Evolutionary conservation across 176 grass and related monocot genomes (phyloP), one percentile per base, ranked within the genome.

Genomic region (Poa annua): DNA sequence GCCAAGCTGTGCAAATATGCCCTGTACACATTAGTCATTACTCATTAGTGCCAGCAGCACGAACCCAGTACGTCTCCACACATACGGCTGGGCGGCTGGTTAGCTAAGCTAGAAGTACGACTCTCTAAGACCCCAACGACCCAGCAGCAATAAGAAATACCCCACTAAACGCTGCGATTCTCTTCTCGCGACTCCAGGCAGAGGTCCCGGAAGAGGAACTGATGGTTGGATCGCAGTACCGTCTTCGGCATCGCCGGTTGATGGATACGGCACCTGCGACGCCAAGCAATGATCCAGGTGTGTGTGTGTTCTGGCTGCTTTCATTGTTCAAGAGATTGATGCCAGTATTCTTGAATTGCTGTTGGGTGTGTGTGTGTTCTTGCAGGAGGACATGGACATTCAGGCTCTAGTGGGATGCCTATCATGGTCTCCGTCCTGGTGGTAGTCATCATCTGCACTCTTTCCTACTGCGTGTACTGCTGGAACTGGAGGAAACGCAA

Each of bases 401-500:
- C 90, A 6, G 41, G 76, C 52, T 81, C 84, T n/a, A 67, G 61
- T 13, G 85, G 86, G 32, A 94, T 91, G 92, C 7, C 69, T 1
- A 97, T 92, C 38, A 92, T 97, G 90, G 84, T 94, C 19, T 88
- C 92, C 32, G 83, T 97, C 33, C 89, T 97, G 20, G 92, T 74
- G 64, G 86, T 92, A 6, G 90, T 97, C 79, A 88, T 94, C 48
- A 6, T 85, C 63, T 85, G 92, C 90, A 88, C 81, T 6, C 63
- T 81, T 17, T 29, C 83, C 71, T 97, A 97, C 85, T 97, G 92
- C 65, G 44, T 94, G 0, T 97, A 97, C 85, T 97, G 95, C 87
- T 97, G 95, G 95, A 94, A 88, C 51, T 97, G 95, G 95, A 92
- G 95, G 76, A 97, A 89, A 68, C 86, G 95, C 90, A 97, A 97